Percentiles rank a stretch among this genome's conserved stretches.
Evolutionary conservation across 2,329 filamentous ascomycete species (phyloP).

Genomic region (Podosphaera fusca): DNA sequence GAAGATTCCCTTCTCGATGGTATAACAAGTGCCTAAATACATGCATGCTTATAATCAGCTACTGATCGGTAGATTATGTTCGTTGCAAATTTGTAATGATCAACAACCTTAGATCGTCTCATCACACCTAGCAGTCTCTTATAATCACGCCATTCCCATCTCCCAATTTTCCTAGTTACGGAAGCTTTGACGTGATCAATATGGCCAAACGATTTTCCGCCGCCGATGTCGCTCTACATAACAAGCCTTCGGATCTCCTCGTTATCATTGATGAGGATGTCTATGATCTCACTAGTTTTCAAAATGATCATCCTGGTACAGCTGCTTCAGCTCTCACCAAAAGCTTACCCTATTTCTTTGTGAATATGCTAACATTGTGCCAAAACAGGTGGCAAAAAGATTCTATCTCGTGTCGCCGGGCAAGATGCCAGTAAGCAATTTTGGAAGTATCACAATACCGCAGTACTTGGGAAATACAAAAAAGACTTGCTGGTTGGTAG

Average conservation of each 20-base stretch:
- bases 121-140: too few species aligned
- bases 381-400: conserved; percentile 20
- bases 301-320: conserved; percentile 62
- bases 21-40: too few species aligned
- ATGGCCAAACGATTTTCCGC: conserved; percentile 81
- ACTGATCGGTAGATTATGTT: too few species aligned
- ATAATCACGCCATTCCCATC: too few species aligned
- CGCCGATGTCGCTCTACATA: conserved; percentile 75
- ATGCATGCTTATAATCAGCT: too few species aligned
- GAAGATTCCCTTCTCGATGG: too few species aligned
- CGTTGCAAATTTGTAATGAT: too few species aligned
- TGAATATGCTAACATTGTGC: too few species aligned
- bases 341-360: too few species aligned
- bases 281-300: conserved; percentile 79
- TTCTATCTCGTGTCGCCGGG: conserved; percentile 15
- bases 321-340: background rate
- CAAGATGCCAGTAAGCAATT: conserved; percentile 17
- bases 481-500: conserved; percentile 35
- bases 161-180: too few species aligned
- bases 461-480: conserved; percentile 36
- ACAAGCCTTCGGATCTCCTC: conserved; percentile 67
- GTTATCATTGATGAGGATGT: conserved; percentile 88
- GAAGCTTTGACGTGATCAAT: background rate
- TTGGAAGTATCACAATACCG: conserved; percentile 18
- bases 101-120: too few species aligned